phyloP scores from a whole-genome alignment of 352 stramenopile genomes.

The Pythium dissimile region DNA sequence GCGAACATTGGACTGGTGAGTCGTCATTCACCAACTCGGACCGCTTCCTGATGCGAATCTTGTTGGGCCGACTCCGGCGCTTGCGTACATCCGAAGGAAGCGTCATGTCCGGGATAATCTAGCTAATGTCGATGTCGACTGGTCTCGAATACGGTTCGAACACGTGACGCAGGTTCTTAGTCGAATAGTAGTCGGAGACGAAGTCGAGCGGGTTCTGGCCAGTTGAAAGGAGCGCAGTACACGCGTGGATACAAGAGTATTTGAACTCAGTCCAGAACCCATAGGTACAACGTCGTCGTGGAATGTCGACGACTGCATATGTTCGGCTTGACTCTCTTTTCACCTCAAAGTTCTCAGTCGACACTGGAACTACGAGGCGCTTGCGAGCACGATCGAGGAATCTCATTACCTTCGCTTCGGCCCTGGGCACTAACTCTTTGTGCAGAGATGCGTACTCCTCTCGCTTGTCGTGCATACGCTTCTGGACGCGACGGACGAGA shows the following conservation, averaged over 20 bases:
- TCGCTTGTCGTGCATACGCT: not conserved
- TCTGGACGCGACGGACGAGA: not conserved
- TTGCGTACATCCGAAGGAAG: not conserved
- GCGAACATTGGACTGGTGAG: not conserved
- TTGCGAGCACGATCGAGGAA: not conserved
- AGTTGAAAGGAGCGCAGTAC: not conserved
- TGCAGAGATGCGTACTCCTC: not conserved
- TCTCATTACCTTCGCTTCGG: not conserved
- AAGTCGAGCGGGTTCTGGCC: not conserved
- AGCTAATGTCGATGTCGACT: not conserved
- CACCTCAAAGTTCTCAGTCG: not conserved
- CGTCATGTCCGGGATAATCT: not conserved
- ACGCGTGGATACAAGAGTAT: not conserved
- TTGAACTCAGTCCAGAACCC: not conserved
- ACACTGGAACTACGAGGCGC: not conserved
- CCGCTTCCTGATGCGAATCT: not conserved
- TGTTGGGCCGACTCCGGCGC: not conserved
- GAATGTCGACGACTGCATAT: not conserved
- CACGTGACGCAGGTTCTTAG: not conserved
- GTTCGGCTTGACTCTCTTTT: not conserved
- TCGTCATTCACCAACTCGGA: conserved; percentile 3
- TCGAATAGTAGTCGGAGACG: not conserved
- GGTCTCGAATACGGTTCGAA: not conserved
- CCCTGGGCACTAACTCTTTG: not conserved
- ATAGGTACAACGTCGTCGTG: not conserved